These are phyloP conservation scores for Centrapalus pauciflorus DNA, from an alignment of 129 eudicot genomes.

Conservation along the genomic window DNA sequence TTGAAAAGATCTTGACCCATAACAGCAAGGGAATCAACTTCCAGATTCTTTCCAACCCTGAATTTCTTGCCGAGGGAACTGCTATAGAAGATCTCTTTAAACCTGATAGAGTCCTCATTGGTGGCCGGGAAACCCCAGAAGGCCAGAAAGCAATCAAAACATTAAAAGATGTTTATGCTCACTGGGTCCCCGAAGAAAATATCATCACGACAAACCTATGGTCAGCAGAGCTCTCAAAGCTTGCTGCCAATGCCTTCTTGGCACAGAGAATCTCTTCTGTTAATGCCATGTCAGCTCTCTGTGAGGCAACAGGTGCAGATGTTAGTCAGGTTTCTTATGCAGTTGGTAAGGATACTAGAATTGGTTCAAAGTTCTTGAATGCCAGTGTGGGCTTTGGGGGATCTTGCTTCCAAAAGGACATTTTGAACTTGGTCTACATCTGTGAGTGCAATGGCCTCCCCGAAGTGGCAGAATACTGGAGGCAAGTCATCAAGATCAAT, in stretches of 20 bases:
- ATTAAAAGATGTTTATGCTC: conserved; percentile 66
- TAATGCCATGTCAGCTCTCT: conserved; percentile 86
- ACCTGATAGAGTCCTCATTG: conserved; percentile 81
- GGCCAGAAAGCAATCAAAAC: conserved; percentile 73
- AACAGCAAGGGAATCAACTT: conserved; percentile 78
- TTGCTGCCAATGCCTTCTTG: conserved; percentile 82
- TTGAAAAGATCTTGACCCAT: conserved; percentile 77
- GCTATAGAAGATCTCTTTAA: conserved; percentile 72
- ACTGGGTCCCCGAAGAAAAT: conserved; percentile 77
- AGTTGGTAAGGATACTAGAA: conserved; percentile 72
- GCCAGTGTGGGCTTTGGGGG: conserved; percentile 92
- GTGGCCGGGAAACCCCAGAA: conserved; percentile 81
- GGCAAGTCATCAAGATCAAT: conserved; percentile 78
- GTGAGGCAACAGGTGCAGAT: conserved; percentile 87
- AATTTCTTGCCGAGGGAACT: conserved; percentile 87
- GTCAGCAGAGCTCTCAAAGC: conserved; percentile 94
- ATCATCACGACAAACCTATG: conserved; percentile 75
- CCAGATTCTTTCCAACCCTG: conserved; percentile 86
- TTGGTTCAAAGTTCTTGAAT: conserved; percentile 68
- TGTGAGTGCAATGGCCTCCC: conserved; percentile 92
- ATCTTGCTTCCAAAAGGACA: conserved; percentile 84
- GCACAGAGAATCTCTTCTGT: conserved; percentile 87
- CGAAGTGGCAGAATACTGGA: conserved; percentile 91
- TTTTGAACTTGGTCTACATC: conserved; percentile 71
- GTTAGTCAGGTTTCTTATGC: conserved; percentile 65